phyloP scores from a whole-genome alignment of 2,329 filamentous ascomycete species.

The Trichoderma breve region DNA sequence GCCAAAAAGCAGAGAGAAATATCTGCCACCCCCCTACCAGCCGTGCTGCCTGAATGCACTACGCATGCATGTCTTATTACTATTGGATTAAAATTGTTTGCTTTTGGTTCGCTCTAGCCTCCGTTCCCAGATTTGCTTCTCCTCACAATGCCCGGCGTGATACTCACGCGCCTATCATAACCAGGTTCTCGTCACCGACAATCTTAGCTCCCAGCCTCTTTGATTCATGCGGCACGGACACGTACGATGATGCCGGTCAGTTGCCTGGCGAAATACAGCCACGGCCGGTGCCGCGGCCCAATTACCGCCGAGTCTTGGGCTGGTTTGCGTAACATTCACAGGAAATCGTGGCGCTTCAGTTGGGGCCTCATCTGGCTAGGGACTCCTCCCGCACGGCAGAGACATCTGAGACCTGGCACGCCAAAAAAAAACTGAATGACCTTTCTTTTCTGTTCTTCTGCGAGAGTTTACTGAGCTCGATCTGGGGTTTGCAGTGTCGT shows the following conservation, averaged over 20 bases:
- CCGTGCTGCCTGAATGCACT: not conserved
- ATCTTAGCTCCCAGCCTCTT: not conserved
- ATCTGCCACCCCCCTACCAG: not conserved
- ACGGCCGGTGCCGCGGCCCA: not conserved
- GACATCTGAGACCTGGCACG: not conserved
- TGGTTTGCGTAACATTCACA: not conserved
- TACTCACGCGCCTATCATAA: not conserved
- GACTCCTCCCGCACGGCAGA: not conserved
- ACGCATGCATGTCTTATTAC: conserved; percentile 4
- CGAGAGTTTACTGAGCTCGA: not conserved
- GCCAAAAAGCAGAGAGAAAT: not conserved
- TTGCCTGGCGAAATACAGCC: not conserved
- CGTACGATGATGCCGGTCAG: not conserved
- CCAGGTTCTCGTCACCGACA: not conserved
- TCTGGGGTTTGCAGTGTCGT: not conserved
- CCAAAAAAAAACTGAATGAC: not conserved
- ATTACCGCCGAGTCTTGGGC: not conserved
- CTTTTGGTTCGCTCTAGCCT: not conserved
- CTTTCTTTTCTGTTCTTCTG: not conserved
- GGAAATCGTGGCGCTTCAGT: not conserved
- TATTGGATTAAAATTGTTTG: not conserved
- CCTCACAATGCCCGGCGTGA: not conserved
- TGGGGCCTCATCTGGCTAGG: not conserved
- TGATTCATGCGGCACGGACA: not conserved
- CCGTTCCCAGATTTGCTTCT: not conserved